A percentile compares a stretch with the other conserved stretches of the same genome.
Conservation (phyloP, 2,329 filamentous ascomycete species). For the Sporothrix mexicana region DNA sequence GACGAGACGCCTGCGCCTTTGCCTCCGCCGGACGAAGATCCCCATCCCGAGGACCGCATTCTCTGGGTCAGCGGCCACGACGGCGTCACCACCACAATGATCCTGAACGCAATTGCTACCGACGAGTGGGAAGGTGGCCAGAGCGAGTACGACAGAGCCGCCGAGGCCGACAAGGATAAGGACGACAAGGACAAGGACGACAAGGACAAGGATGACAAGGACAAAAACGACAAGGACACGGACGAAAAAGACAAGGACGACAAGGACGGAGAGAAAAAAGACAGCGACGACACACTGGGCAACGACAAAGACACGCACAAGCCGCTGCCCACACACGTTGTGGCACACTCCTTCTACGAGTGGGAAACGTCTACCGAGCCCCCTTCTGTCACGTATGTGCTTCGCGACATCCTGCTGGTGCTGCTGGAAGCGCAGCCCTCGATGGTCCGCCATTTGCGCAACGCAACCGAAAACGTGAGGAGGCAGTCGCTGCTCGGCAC, state of each 20-base stretch:
- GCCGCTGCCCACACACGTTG: neutral
- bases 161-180: neutral
- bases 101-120: neutral
- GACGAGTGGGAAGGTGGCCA: no score
- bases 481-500: neutral
- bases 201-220: no score
- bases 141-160: no score
- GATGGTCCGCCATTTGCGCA: neutral
- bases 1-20: neutral
- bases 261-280: no score
- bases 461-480: no score
- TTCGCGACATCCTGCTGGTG: conserved; percentile 1
- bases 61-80: neutral
- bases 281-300: neutral
- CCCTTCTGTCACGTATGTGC: conserved; percentile 7
- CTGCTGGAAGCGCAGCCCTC: neutral
- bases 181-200: neutral
- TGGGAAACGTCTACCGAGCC: neutral
- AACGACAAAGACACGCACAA: neutral
- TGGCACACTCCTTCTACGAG: conserved; percentile 15
- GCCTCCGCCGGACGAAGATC: neutral
- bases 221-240: neutral
- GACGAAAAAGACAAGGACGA: no score
- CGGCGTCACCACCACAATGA: neutral
- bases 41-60: conserved; percentile 7